A percentile compares a stretch with the other conserved stretches of the same genome.
Conservation (phyloP, 768 basidiomycete genomes). For the Astraeus odoratus region DNA sequence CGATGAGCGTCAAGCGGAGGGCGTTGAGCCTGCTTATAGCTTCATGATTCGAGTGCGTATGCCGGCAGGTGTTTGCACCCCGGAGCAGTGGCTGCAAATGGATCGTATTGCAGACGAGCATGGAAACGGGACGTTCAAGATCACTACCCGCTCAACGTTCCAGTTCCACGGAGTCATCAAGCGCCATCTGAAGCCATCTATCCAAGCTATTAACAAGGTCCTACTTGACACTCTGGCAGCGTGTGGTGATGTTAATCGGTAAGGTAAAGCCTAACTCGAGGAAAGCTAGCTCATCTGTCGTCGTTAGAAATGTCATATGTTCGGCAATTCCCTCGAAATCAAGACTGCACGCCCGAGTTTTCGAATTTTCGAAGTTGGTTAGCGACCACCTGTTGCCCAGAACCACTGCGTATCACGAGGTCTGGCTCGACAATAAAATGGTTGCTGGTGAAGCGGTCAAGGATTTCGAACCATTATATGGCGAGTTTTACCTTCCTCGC, state of each 20-base stretch:
- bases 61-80: conserved; percentile 91
- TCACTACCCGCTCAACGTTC: conserved; percentile 97
- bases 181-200: conserved; percentile 89
- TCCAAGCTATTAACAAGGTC: conserved; percentile 90
- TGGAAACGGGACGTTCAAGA: conserved; percentile 90
- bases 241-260: conserved; percentile 97
- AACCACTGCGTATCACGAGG: conserved; percentile 95
- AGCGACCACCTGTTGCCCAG: conserved; percentile 84
- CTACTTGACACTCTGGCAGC: conserved; percentile 95
- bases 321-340: conserved; percentile 88
- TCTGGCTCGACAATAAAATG: conserved; percentile 97
- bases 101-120: conserved; percentile 95
- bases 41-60: conserved; percentile 99
- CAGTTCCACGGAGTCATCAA: conserved; percentile 99
- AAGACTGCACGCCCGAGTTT: conserved; percentile 77
- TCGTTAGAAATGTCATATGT: conserved; percentile 84
- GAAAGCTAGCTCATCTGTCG: conserved; percentile 5
- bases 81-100: conserved; percentile 92
- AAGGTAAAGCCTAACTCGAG: conserved; percentile 10
- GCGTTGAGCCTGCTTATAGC: conserved; percentile 89
- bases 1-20: conserved; percentile 88
- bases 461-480: conserved; percentile 96
- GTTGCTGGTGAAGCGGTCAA: conserved; percentile 91
- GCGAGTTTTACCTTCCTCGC: conserved; percentile 92
- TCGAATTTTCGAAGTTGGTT: conserved; percentile 74